Evolutionary conservation across 495 filamentous ascomycete species (phyloP), one percentile per base, ranked within the genome.

Genomic region (Neurospora sublineolata): DNA sequence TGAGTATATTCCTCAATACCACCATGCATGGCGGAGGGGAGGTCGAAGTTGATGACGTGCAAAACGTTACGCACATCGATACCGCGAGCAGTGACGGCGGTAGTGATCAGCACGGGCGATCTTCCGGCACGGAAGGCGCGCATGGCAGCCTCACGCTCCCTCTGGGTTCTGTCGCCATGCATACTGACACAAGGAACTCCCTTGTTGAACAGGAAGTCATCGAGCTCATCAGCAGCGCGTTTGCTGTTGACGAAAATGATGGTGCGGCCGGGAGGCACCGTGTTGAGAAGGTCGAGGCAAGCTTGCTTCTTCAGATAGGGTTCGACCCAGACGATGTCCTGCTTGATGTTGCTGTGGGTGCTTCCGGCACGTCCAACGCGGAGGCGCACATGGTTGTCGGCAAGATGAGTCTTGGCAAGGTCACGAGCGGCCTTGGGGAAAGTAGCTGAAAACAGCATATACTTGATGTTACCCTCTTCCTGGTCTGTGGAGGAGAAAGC

Each of bases 1-100:
- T 99, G 95, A 70, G 91, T 87, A 76, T 99, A 98, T 76, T 98
- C 95, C 68, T 92, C 87, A 64, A 98, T 97, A 4, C 94, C 95
- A n/a, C 93, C 94, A 74, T 93, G 83, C 3, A 83, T 77, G 5
- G 79, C 74, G 27, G 81, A 84, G 0, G 94, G 95, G 3, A 98
- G 84, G 68, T 97, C 93, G 74, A 88, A 97, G 80, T 99, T 98
- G 84, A 99, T 89, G 71, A 99, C 90, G 75, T 97, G 92, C 85
- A 90, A 88, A 4, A 97, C 89, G 70, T 94, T 92, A 68, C 86
- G 87, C 30, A 97, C 89, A 76, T 99, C 95, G 20, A 97, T 87
- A n/a, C 95, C 95, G 76, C 95, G 93, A 73, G 94, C 90, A 69
- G 91, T 86, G 38, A 99, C 86, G 23, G 91, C 91, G 68, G 94